Evolutionary conservation across 495 filamentous ascomycete genomes (phyloP).

Genomic region (Cladorrhinum samala): DNA sequence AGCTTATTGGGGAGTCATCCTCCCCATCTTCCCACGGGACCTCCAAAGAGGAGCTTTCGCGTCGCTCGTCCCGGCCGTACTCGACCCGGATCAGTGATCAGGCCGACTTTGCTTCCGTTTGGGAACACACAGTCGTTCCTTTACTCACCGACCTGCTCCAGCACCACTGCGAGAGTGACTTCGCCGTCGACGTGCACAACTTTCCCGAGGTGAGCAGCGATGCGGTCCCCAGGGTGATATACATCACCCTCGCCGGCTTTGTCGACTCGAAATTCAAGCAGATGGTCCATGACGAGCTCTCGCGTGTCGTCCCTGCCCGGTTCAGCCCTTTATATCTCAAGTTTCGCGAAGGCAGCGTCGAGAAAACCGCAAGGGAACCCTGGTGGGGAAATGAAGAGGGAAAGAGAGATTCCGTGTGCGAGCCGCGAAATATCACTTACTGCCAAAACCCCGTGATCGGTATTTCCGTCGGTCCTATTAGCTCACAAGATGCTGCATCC

Average conservation of each 20-base stretch:
- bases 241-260: constrained; percentile 1
- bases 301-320: neutral
- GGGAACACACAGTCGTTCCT: constrained; percentile 4
- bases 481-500: constrained; percentile 3
- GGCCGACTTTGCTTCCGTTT: constrained; percentile 6
- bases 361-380: neutral
- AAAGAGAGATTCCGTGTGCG: constrained; percentile 4
- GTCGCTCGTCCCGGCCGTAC: constrained; percentile 1
- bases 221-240: constrained; percentile 8
- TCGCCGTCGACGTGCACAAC: constrained; percentile 13
- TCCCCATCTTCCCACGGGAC: neutral
- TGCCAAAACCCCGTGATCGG: constrained; percentile 1
- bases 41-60: neutral
- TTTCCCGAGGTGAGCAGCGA: constrained; percentile 8
- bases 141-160: constrained; percentile 1
- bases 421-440: constrained; percentile 7
- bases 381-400: constrained; percentile 3
- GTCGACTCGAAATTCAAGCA: neutral
- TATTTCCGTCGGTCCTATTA: constrained; percentile 10
- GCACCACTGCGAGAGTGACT: constrained; percentile 4
- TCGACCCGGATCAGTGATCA: neutral
- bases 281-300: neutral
- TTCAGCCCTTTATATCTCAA: constrained; percentile 3
- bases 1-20: neutral
- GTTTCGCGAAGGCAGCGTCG: neutral